Conservation (phyloP, 2,329 filamentous ascomycete genomes). For the Microascus cirrosus region DNA sequence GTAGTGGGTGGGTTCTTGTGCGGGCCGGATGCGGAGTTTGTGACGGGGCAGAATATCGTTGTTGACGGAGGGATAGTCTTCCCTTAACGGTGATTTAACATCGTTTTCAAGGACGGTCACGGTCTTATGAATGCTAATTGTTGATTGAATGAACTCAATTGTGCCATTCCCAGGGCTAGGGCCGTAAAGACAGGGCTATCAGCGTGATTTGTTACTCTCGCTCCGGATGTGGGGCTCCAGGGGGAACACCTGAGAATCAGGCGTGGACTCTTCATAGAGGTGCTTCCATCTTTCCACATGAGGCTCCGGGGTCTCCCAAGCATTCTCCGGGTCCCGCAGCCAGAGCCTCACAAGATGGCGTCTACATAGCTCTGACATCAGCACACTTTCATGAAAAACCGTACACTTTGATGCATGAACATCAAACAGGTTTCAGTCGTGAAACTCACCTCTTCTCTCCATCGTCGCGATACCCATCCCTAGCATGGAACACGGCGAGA, state of each 20-base stretch:
- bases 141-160: no score
- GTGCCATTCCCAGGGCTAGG: no score
- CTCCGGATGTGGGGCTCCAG: constrained; percentile 29
- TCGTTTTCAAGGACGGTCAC: no score
- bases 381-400: background rate
- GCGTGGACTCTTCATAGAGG: constrained; percentile 38
- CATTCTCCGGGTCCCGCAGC: constrained; percentile 35
- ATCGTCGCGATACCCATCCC: constrained; percentile 35
- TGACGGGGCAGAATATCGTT: no score
- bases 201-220: background rate
- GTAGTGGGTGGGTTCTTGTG: no score
- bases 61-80: no score
- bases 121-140: no score
- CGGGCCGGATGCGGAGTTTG: no score
- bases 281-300: constrained; percentile 36
- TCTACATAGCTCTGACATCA: background rate
- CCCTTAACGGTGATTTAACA: no score
- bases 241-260: constrained; percentile 43
- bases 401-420: background rate
- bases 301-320: constrained; percentile 33
- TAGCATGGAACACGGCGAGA: constrained; percentile 39
- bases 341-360: constrained; percentile 35
- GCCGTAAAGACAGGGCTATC: background rate
- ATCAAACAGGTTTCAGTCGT: background rate
- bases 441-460: constrained; percentile 27